These are phyloP conservation scores for Thalassiosira mediterranea DNA, from an alignment of 352 stramenopile species.

Conservation along the genomic window DNA sequence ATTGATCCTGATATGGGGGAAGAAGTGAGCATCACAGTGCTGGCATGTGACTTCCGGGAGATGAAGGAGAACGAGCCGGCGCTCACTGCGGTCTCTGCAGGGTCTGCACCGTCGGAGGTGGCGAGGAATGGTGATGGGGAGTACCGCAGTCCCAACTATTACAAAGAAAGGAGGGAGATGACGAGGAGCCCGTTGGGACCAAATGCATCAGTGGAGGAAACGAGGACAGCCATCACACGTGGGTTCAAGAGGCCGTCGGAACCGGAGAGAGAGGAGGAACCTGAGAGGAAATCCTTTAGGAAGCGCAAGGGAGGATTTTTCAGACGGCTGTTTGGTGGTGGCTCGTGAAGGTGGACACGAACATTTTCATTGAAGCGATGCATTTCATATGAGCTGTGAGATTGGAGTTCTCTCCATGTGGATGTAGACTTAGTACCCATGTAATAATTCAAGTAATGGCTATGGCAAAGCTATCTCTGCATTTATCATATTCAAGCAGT, in stretches of 20 bases:
- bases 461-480: too few relatives aligned
- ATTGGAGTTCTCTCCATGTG: too few relatives aligned
- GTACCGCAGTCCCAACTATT: slow-evolving; percentile 60
- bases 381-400: too few relatives aligned
- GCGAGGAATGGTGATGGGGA: slow-evolving; percentile 45
- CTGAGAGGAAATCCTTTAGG: slow-evolving; percentile 43
- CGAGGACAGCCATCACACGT: slow-evolving; percentile 59
- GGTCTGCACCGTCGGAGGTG: not conserved
- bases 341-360: too few relatives aligned
- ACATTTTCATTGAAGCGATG: too few relatives aligned
- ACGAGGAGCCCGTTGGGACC: slow-evolving; percentile 65
- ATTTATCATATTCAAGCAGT: too few relatives aligned
- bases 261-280: slow-evolving; percentile 4
- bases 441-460: too few relatives aligned
- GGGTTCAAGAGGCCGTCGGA: slow-evolving; percentile 65
- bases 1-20: slow-evolving; percentile 83
- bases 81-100: slow-evolving; percentile 11
- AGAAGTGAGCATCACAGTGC: slow-evolving; percentile 83
- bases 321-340: slow-evolving; percentile 21
- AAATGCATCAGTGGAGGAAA: slow-evolving; percentile 63
- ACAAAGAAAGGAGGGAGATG: slow-evolving; percentile 63
- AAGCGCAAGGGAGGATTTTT: slow-evolving; percentile 51
- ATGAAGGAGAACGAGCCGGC: slow-evolving; percentile 32
- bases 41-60: slow-evolving; percentile 81
- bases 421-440: too few relatives aligned